Percentiles rank a stretch among this genome's conserved stretches.
These are phyloP conservation scores for Rhododendron ferrugineum DNA, from an alignment of 148 eudicot genomes.

Conservation along the genomic window DNA sequence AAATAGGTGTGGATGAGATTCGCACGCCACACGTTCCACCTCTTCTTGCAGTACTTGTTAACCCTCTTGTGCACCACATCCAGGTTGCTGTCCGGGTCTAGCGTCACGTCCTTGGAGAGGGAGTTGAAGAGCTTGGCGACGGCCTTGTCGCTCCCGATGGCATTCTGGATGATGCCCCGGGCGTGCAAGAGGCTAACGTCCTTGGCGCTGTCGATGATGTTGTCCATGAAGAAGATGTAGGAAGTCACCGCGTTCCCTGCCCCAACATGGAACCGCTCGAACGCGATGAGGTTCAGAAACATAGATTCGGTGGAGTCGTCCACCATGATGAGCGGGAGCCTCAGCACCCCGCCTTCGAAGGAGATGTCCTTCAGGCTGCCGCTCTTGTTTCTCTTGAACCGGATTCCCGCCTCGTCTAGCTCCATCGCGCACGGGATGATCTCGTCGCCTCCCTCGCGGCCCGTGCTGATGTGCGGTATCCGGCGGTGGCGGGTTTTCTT, in stretches of 20 bases:
- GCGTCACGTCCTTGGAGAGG: neutral
- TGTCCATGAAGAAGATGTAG: neutral
- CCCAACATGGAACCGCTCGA: neutral
- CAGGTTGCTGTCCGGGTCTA: neutral
- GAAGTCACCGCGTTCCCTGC: neutral
- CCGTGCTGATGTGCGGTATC: neutral
- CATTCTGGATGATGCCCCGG: neutral
- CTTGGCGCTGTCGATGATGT: neutral
- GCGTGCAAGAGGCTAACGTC: neutral
- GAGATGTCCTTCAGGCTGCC: neutral
- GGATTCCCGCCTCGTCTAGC: conserved; percentile 35
- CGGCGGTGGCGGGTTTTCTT: neutral
- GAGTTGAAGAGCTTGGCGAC: neutral
- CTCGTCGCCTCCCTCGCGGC: conserved; percentile 7
- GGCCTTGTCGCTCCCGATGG: neutral
- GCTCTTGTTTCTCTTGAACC: neutral
- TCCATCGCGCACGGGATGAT: conserved; percentile 33
- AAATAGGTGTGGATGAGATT: neutral
- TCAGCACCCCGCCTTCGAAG: neutral
- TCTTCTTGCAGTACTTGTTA: neutral
- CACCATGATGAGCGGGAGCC: neutral
- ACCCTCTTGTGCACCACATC: neutral
- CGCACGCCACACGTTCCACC: neutral
- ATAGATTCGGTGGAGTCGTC: neutral
- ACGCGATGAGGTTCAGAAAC: neutral